A percentile compares a stretch with the other conserved stretches of the same genome.
phyloP scores from a whole-genome alignment of 2,329 filamentous ascomycete genomes.

The Arthrinium puccinioides region DNA sequence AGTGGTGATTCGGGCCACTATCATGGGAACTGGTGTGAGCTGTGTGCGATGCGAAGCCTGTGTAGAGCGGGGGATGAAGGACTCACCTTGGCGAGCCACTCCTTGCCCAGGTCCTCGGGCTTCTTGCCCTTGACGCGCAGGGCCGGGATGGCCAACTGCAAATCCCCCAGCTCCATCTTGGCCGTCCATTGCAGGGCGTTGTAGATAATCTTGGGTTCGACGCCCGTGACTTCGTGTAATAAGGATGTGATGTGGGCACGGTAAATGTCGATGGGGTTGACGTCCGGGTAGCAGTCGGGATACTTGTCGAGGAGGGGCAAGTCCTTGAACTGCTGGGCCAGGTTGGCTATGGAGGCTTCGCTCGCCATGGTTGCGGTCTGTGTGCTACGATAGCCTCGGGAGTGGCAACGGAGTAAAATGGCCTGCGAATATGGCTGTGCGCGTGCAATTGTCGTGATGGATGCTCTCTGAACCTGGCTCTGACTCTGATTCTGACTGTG shows the following conservation, averaged over 20 bases:
- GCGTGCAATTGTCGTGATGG: too few relatives aligned
- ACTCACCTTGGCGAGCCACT: conserved; percentile 54
- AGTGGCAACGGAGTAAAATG: too few relatives aligned
- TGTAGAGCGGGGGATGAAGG: not conserved
- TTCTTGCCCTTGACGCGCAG: conserved; percentile 72
- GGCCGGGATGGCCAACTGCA: conserved; percentile 72
- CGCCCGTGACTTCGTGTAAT: conserved; percentile 61
- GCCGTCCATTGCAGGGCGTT: conserved; percentile 71
- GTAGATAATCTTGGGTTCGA: conserved; percentile 65
- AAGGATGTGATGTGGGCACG: conserved; percentile 67
- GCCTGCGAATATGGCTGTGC: too few relatives aligned
- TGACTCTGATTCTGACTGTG: too few relatives aligned
- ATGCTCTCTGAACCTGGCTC: too few relatives aligned
- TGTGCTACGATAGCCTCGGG: too few relatives aligned
- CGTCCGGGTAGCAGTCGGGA: conserved; percentile 55
- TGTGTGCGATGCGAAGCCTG: not conserved
- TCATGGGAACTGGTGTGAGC: not conserved
- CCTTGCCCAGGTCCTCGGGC: conserved; percentile 51
- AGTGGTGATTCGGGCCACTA: conserved; percentile 70
- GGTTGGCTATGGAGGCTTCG: conserved; percentile 12
- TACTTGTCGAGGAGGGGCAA: conserved; percentile 29
- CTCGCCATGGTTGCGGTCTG: conserved; percentile 12
- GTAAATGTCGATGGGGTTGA: conserved; percentile 75
- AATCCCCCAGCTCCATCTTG: conserved; percentile 74
- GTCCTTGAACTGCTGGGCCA: conserved; percentile 15